phyloP scores from a whole-genome alignment of 768 basidiomycete genomes.

The Ramaria sp. region DNA sequence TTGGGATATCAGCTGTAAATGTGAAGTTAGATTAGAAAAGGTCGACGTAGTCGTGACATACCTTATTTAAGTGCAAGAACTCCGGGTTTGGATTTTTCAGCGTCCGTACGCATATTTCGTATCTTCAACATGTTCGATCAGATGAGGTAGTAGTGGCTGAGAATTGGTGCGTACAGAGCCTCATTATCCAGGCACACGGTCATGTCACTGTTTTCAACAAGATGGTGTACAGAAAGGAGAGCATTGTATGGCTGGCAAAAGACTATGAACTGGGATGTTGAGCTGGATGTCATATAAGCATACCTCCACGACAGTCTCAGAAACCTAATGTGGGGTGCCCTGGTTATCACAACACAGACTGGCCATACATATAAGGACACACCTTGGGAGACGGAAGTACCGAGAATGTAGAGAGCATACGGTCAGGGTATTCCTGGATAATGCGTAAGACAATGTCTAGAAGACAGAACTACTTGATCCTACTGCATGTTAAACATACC shows the following conservation, averaged over 20 bases:
- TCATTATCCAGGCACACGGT: conserved; percentile 84
- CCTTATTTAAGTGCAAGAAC: conserved; percentile 61
- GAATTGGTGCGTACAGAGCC: conserved; percentile 45
- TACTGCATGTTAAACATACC: conserved; percentile 25
- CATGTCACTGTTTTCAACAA: conserved; percentile 80
- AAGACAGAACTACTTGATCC: background rate
- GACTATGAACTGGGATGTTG: background rate
- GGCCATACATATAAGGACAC: conserved; percentile 11
- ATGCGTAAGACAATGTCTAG: background rate
- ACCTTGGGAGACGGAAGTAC: conserved; percentile 48
- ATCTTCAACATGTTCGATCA: conserved; percentile 28
- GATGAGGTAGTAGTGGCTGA: background rate
- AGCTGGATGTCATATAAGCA: conserved; percentile 7
- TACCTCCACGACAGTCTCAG: conserved; percentile 47
- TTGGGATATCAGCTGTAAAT: conserved; percentile 51
- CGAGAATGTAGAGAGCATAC: conserved; percentile 42
- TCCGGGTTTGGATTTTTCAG: conserved; percentile 53
- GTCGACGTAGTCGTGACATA: conserved; percentile 20
- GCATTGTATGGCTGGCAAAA: conserved; percentile 63
- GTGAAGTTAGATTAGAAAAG: background rate
- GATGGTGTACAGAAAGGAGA: conserved; percentile 74
- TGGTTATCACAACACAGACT: background rate
- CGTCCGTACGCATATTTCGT: conserved; percentile 56
- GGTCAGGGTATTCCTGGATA: conserved; percentile 46
- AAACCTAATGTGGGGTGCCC: conserved; percentile 19